Conservation (phyloP, 345 rosid species). For the Pistacia integerrima region DNA sequence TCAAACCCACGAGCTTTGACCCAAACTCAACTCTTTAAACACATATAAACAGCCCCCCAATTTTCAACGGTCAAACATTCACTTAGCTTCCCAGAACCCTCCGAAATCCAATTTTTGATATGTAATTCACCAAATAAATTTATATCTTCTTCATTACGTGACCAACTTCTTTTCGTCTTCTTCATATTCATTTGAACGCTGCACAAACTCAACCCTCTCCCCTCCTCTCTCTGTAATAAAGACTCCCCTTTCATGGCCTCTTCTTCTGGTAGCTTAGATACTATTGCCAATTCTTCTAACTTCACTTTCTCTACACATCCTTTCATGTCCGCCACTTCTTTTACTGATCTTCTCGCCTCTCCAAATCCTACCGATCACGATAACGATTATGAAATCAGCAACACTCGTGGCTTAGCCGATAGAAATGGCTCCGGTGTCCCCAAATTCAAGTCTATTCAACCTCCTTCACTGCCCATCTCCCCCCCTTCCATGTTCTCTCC, state of each 20-base stretch:
- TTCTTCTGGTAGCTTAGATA: conserved; percentile 44
- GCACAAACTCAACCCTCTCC: not conserved
- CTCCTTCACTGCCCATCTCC: conserved; percentile 82
- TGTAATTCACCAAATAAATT: not conserved
- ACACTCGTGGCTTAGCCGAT: conserved; percentile 37
- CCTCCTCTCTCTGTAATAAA: not conserved
- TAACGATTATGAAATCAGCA: not conserved
- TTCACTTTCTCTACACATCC: conserved; percentile 35
- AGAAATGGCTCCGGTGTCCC: conserved; percentile 74
- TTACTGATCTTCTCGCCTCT: conserved; percentile 58
- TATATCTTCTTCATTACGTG: conserved; percentile 23
- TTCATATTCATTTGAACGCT: conserved; percentile 1
- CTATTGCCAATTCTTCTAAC: conserved; percentile 16
- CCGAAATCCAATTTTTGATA: not conserved
- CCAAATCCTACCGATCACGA: conserved; percentile 13
- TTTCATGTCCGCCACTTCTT: conserved; percentile 48
- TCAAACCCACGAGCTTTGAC: conserved; percentile 50
- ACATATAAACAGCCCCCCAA: not conserved
- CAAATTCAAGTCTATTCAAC: conserved; percentile 77
- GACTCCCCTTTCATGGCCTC: conserved; percentile 36
- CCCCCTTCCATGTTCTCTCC: conserved; percentile 62
- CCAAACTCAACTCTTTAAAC: not conserved
- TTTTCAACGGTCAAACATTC: conserved; percentile 27
- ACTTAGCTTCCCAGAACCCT: conserved; percentile 29
- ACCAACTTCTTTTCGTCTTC: conserved; percentile 24